Base-by-base conservation (phyloP, 495 filamentous ascomycete genomes). In the Penicillium angulare region DNA sequence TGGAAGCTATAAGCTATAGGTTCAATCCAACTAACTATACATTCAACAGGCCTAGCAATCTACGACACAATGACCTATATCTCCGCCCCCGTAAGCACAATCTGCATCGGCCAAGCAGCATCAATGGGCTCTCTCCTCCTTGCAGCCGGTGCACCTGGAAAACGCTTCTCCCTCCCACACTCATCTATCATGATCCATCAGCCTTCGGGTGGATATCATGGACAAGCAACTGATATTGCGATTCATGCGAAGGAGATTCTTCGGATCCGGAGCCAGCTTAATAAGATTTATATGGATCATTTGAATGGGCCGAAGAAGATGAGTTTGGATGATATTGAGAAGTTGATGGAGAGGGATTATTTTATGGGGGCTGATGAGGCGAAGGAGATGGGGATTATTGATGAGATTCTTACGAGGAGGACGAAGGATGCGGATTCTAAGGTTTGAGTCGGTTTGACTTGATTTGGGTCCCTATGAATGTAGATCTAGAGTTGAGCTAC, bases 51-150 rank as follows among this genome's bases (percentile, higher is more conserved):
- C 5, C 80, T 98, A 23, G 92, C 93, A 39, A 97, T 98, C 64
- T 98, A 98, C 77, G 93, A 98, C 68, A 97, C 95, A 42, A 98
- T 98, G 92, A 85, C 86, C 52, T 98, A 97, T 73, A 97, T 98
- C 70, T 83, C 83, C 52, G 87, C 88, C 4, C 89, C 93, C 8
- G 90, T 97, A 4, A 87, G 85, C 34, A 98, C 93, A 3, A 95
- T 97, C 54, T 97, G 95, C 66, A 79, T 97, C 18, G 93, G 93
- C 5, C 90, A 95, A 66, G 93, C 93, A 0, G 92, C 93, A 3
- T 90, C 86, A 16, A 98, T 98, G 93, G 93, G 92, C 43, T 89
- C 86, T 2, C 77, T 97, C 17, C 79, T 98, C 0, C 82, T 98
- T 3, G 86, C 87, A 49, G 93, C 93, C 33, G 93, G 93, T 10